Base-by-base conservation (phyloP, 768 basidiomycete species). In the Lactarius akahatsu region DNA sequence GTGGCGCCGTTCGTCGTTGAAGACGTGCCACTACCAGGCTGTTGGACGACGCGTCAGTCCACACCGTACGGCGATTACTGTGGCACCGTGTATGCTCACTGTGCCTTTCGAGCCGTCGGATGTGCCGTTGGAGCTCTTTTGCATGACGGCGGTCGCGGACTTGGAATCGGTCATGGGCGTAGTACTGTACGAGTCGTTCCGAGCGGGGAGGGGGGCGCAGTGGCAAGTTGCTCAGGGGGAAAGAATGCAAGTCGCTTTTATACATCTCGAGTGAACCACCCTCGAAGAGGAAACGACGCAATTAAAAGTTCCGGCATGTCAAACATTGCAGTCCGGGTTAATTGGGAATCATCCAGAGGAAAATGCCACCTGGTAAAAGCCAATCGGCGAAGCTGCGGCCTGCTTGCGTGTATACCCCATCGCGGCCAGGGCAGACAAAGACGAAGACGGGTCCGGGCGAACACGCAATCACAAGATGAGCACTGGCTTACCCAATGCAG, bases 41-140 rank as follows among this genome's bases (percentile, higher is more conserved):
- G 94, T 74, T 94, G 32, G 6, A 32, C 92, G 92, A 91, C 90
- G 56, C 92, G 94, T 75, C 50, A 28, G 94, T 94, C 77, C 92
- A 92, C 71, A 91, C 92, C 76, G 92, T 89, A n/a, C 96, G 98
- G 79, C 86, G 96, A 62, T 95, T 96, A 67, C 94, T 96, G 76
- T 92, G 98, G 74, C 84, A 85, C 94, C 54, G 83, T 86, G 65
- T n/a, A n/a, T 98, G 76, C 76, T 98, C 75, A 98, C 96, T 74
- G 96, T 95, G 23, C 85, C 96, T 58, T 98, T 95, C 75, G 97
- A 96, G 20, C 66, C n/a, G 28, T 67, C 66, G 41, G 38, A 15
- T 20, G 66, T 45, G 5, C 57, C 62, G 8, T 63, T 63, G 26
- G 61, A 18, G 66, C 40, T 45, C 62, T 67, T 67, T 55, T 67